A percentile compares a stretch with the other conserved stretches of the same genome.
Evolutionary conservation across 2,329 filamentous ascomycete genomes (phyloP).

Genomic region (Colletotrichum destructivum): DNA sequence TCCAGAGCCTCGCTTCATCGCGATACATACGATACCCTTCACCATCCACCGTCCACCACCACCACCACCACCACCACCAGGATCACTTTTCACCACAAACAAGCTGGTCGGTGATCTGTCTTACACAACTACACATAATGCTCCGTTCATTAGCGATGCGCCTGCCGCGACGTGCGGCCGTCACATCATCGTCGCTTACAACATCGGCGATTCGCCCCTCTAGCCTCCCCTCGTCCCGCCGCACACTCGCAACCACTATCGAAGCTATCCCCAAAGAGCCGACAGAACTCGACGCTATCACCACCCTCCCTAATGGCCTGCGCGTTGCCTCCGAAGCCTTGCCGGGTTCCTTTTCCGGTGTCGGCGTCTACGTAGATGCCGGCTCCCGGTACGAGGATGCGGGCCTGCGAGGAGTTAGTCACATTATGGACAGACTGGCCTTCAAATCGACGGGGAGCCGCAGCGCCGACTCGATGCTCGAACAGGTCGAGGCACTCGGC

Average conservation of each 20-base stretch:
- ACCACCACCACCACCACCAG: constrained; percentile 1
- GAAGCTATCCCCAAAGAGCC: constrained; percentile 70
- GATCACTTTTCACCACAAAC: constrained; percentile 10
- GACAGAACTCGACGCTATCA: constrained; percentile 88
- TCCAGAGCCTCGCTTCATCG: constrained; percentile 19
- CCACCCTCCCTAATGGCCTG: constrained; percentile 91
- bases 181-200: constrained; percentile 17
- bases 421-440: constrained; percentile 95
- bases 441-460: constrained; percentile 89
- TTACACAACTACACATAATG: constrained; percentile 26
- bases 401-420: constrained; percentile 88
- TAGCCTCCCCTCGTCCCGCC: constrained; percentile 6
- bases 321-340: constrained; percentile 95
- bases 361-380: constrained; percentile 96
- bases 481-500: constrained; percentile 88
- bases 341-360: constrained; percentile 93
- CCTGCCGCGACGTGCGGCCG: constrained; percentile 36
- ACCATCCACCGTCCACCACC: neutral
- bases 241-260: constrained; percentile 38
- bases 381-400: constrained; percentile 94
- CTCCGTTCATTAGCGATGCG: constrained; percentile 43
- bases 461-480: constrained; percentile 87
- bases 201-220: constrained; percentile 21
- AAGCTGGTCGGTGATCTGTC: neutral
- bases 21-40: constrained; percentile 8